phyloP scores from a whole-genome alignment of 2,329 filamentous ascomycete genomes.

The Hymenoscyphus scutula region DNA sequence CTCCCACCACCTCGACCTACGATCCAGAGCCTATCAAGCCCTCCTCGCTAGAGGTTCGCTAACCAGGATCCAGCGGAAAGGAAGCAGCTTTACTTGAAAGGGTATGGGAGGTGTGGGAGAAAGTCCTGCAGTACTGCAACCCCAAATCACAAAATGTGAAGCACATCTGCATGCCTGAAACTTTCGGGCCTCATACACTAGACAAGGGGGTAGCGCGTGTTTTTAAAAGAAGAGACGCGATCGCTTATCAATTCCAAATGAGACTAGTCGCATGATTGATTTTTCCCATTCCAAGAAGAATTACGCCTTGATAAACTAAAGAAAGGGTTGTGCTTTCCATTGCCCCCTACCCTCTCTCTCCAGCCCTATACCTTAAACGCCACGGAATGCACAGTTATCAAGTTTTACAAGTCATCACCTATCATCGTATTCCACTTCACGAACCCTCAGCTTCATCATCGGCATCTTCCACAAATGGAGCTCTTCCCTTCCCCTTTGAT shows the following conservation, averaged over 20 bases:
- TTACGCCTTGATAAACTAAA: not conserved
- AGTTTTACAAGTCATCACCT: slow-evolving; percentile 2
- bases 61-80: not conserved
- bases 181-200: not conserved
- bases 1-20: no score
- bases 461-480: slow-evolving; percentile 44
- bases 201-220: not conserved
- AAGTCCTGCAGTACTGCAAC: not conserved
- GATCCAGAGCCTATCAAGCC: not conserved
- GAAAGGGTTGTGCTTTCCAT: not conserved
- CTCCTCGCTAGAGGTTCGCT: not conserved
- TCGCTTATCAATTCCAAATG: not conserved
- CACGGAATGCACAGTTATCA: not conserved
- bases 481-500: slow-evolving; percentile 42
- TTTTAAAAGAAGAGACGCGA: not conserved
- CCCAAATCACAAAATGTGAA: not conserved
- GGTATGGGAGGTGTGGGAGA: not conserved
- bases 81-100: not conserved
- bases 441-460: slow-evolving; percentile 39
- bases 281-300: not conserved
- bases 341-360: not conserved
- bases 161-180: not conserved
- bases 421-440: slow-evolving; percentile 11
- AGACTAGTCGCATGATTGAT: not conserved
- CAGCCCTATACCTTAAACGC: not conserved